Evolutionary conservation across 768 basidiomycete genomes (phyloP).

Genomic region (Panaeolus papilionaceus): DNA sequence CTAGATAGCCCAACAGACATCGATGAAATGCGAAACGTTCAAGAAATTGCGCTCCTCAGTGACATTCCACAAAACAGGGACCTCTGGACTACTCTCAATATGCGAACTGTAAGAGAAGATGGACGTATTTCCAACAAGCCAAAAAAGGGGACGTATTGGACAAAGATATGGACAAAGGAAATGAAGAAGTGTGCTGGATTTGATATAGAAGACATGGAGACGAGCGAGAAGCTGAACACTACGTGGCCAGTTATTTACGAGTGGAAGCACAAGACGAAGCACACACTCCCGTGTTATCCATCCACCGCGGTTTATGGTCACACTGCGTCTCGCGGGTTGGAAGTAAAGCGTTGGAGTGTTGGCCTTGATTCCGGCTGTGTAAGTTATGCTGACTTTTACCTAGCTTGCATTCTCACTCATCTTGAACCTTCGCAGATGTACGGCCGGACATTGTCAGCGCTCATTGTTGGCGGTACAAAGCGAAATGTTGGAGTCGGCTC

Average conservation of each 20-base stretch:
- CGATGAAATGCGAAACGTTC: constrained; percentile 53
- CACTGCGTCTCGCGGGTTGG: constrained; percentile 78
- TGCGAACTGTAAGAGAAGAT: constrained; percentile 58
- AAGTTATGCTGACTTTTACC: constrained; percentile 34
- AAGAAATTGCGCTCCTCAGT: constrained; percentile 71
- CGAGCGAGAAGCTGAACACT: constrained; percentile 12
- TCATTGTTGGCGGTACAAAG: constrained; percentile 55
- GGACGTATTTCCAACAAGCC: constrained; percentile 50
- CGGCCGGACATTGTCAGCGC: constrained; percentile 64
- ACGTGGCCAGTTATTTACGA: constrained; percentile 5
- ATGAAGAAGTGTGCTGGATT: constrained; percentile 67
- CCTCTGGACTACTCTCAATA: constrained; percentile 80
- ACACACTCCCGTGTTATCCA: constrained; percentile 66
- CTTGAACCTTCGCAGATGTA: constrained; percentile 50
- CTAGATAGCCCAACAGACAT: constrained; percentile 16
- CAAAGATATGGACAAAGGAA: constrained; percentile 73
- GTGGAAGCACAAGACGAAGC: constrained; percentile 25
- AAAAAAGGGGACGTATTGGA: constrained; percentile 73
- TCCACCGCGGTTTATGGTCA: constrained; percentile 90
- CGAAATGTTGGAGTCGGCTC: constrained; percentile 29
- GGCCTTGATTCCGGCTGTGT: constrained; percentile 92
- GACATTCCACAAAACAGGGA: constrained; percentile 78
- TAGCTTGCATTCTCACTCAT: not conserved
- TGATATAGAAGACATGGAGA: constrained; percentile 25
- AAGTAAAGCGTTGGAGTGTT: constrained; percentile 82